Base-by-base conservation (phyloP, 2,329 filamentous ascomycete genomes). In the Fusarium fracticaudum region DNA sequence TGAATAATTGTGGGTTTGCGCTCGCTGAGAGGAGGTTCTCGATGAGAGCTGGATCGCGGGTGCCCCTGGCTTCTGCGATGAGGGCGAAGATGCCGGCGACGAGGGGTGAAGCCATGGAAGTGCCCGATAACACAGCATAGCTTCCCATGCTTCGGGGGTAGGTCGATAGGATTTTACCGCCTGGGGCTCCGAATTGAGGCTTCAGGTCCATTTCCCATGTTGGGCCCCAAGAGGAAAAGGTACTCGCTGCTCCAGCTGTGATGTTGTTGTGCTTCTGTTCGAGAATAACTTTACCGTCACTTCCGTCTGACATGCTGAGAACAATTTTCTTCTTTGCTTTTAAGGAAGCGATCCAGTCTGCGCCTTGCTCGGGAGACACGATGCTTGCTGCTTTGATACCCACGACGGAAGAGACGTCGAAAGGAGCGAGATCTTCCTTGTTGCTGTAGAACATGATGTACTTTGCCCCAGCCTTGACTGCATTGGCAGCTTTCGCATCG, bases 371-470 rank as follows among this genome's bases (percentile, higher is more conserved):
- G 1, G 83, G 78, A 3, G 82, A 81, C 3, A 86, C 83, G 79
- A 87, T 86, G 51, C 81, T 85, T 2, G 81, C 78, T 18, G 79
- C 86, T 17, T 77, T 43, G 48, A 87, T 77, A 5, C 79, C 78
- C 0, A 77, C 45, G 3, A 82, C 82, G 3, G 50, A 37, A 1
- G 76, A 71, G 7, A 83, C 80, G 43, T 84, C 79, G 17, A 84
- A 82, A 13, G 76, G 69, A 9, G 77, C 71, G 6, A 84, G 81
- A 20, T 81, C 83, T 12, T 74, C 71, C 24, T 59, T 70, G 71
- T 88, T 89, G 84, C 91, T 91, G 81, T 91, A 92, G 75, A 91
- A 83, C 72, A 92, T 80, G 61, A 92, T 80, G 72, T 91, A 91
- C 77, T 87, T 86, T 57, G 89, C 91, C 17, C 91, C 91, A 55